Evolutionary conservation across 116 monocot species (phyloP).

Genomic region (Phalaenopsis hybrid): DNA sequence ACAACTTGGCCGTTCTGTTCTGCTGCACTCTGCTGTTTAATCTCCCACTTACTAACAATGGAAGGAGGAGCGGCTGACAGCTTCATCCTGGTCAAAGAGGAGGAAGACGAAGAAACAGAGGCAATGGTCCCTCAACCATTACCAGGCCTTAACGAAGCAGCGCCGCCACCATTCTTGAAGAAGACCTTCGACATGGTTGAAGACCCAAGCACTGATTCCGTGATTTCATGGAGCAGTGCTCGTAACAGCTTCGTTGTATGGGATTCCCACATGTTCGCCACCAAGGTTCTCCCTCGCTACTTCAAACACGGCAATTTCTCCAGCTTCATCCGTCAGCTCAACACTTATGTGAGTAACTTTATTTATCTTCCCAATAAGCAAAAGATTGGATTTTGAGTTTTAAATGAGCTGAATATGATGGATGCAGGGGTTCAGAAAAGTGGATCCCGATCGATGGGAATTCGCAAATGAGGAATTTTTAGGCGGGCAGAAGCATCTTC

Average conservation of each 20-base stretch:
- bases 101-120: constrained; percentile 3
- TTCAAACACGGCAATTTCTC: constrained; percentile 35
- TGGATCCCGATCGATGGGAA: no score
- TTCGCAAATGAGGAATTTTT: no score
- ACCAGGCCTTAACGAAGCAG: constrained; percentile 13
- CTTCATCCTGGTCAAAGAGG: constrained; percentile 2
- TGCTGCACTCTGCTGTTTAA: background rate
- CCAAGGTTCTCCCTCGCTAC: constrained; percentile 19
- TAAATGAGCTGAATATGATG: background rate
- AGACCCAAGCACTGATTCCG: constrained; percentile 18
- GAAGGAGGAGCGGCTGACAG: background rate
- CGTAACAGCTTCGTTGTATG: constrained; percentile 34
- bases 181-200: constrained; percentile 44
- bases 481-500: no score
- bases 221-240: constrained; percentile 23
- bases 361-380: background rate
- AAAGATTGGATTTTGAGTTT: background rate
- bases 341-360: constrained; percentile 19
- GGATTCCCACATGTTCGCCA: constrained; percentile 24
- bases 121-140: constrained; percentile 16
- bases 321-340: constrained; percentile 32
- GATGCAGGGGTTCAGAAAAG: no score
- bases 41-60: background rate
- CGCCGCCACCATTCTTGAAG: constrained; percentile 32
- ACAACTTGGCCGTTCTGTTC: background rate